Percentiles rank a stretch among this genome's conserved stretches.
Conservation (phyloP, 495 filamentous ascomycete species). For the Talaromyces adpressus region DNA sequence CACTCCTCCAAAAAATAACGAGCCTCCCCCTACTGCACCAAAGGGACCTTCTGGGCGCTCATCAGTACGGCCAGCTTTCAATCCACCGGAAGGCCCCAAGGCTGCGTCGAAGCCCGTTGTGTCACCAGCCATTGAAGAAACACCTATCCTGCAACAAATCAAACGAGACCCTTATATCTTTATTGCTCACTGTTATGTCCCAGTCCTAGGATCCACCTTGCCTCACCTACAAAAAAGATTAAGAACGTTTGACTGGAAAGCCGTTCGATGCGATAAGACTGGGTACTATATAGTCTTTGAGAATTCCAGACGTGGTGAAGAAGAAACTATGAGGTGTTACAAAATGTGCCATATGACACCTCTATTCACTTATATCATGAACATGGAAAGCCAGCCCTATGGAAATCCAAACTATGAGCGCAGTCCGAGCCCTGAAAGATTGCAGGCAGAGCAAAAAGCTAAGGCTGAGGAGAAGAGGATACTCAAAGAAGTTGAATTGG, state of each 20-base stretch:
- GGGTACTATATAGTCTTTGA: conserved; percentile 91
- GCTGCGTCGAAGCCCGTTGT: conserved; percentile 36
- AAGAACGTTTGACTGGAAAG: conserved; percentile 66
- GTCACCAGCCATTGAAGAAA: conserved; percentile 48
- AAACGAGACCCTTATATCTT: conserved; percentile 89
- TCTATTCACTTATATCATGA: conserved; percentile 89
- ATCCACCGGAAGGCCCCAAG: conserved; percentile 43
- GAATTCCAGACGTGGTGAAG: conserved; percentile 63
- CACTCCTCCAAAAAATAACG: conserved; percentile 34
- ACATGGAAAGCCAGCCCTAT: conserved; percentile 73
- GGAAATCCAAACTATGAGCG: conserved; percentile 62
- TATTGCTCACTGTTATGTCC: conserved; percentile 76
- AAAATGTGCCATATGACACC: conserved; percentile 62
- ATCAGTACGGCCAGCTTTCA: conserved; percentile 24
- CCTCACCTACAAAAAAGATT: conserved; percentile 81
- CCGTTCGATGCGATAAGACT: conserved; percentile 71
- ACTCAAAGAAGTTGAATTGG: conserved; percentile 65
- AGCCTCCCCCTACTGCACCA: conserved; percentile 73
- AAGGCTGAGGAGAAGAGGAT: conserved; percentile 47
- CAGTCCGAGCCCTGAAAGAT: conserved; percentile 51
- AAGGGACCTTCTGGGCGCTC: conserved; percentile 76
- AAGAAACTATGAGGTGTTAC: conserved; percentile 72
- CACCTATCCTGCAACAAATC: conserved; percentile 57
- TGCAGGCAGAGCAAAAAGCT: conserved; percentile 45
- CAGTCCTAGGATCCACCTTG: conserved; percentile 76